Conservation (phyloP, 352 stramenopile species). For the Phytopythium mirpurense region DNA sequence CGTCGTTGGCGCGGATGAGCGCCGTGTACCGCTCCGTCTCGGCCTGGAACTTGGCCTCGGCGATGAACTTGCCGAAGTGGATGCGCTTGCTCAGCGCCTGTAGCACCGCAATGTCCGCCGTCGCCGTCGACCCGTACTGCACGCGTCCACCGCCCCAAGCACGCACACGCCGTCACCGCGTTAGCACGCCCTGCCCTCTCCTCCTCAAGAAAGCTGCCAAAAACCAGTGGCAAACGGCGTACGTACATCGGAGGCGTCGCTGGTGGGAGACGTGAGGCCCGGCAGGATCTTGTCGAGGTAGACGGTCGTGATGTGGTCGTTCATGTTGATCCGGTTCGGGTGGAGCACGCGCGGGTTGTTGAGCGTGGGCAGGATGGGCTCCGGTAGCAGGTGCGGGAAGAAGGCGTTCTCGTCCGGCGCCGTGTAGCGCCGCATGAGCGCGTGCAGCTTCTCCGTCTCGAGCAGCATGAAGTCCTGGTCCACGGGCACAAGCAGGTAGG, state of each 20-base stretch:
- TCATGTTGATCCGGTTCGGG: constrained; percentile 97
- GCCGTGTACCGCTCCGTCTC: constrained; percentile 89
- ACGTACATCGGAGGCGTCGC: constrained; percentile 82
- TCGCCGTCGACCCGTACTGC: constrained; percentile 79
- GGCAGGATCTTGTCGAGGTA: constrained; percentile 96
- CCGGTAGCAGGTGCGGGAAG: constrained; percentile 91
- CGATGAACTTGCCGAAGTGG: constrained; percentile 99
- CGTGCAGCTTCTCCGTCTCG: constrained; percentile 95
- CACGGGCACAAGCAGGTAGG: too few species aligned
- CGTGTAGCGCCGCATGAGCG: constrained; percentile 95
- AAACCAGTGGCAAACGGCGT: too few species aligned
- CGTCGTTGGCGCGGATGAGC: constrained; percentile 91
- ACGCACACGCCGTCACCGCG: neutral
- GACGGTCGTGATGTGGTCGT: constrained; percentile 94
- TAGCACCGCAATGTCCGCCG: constrained; percentile 89
- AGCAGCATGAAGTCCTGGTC: constrained; percentile 96
- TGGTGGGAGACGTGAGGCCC: constrained; percentile 78
- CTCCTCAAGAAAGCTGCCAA: too few species aligned
- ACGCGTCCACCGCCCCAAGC: neutral
- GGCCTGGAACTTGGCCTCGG: constrained; percentile 94
- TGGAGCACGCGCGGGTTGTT: constrained; percentile 92
- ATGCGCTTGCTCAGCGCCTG: constrained; percentile 96
- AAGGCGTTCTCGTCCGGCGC: constrained; percentile 98
- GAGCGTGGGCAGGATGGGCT: constrained; percentile 89
- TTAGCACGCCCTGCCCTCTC: too few species aligned